Base-by-base conservation (phyloP, 2,329 filamentous ascomycete genomes). In the Alternaria conjuncta region DNA sequence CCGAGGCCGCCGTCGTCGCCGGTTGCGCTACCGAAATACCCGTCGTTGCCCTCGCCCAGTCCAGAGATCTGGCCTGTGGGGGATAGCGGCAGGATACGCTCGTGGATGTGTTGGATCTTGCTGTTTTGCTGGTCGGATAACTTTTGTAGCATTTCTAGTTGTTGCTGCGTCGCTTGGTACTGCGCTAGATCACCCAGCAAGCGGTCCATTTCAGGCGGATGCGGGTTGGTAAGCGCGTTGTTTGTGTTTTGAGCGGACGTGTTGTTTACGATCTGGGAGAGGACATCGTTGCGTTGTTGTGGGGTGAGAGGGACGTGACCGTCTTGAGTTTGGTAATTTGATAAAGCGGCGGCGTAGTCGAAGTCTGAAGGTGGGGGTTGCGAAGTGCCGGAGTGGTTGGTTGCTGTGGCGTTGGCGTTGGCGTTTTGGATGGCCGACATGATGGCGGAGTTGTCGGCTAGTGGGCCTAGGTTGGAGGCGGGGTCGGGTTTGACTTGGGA, bases 51-150 rank as follows among this genome's bases (percentile, higher is more conserved):
- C 6, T 76, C 74, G 4, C 63, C 57, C 6, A 96, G 79, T 5
- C 92, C 92, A 1, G 93, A 92, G 36, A 97, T 92, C 15, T 87
- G 86, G 5, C 93, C 93, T 0, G 88, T 92, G 0, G 94, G 94
- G 72, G 90, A 94, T 12, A 97, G 85, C 0, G 94, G 94, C 7
- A 92, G 90, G 8, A 97, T 85, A 15, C 93, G 83, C 59, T 88
- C 89, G 55, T 89, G 89, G 10, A 97, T 84, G 61, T 92, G 89
- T 65, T 92, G 88, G 1, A 97, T 91, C 53, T 92, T 91, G 51
- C 86, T 86, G 64, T 91, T 89, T 73, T 97, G 94, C 63, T 95
- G 89, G 23, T 88, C 87, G 75, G 96, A 92, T 72, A 97, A 84
- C 46, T 90, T 90, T 66, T 92, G 88, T 3, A 98, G 85, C 28